Conservation (phyloP, 768 basidiomycete species). For the Gymnopilus junonius region DNA sequence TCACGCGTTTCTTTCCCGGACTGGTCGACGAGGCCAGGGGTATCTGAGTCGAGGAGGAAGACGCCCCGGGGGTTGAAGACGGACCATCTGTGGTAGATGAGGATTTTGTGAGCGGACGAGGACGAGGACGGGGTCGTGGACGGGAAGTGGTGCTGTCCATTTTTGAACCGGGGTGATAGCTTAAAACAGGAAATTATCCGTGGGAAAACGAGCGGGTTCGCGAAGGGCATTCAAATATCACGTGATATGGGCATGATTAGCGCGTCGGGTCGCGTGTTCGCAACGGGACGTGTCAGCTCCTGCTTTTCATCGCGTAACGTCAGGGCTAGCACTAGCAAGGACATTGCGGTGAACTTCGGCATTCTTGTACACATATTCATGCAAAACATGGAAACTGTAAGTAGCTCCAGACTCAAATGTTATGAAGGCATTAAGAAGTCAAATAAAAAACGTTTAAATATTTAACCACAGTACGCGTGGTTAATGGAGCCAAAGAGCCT, state of each 20-base stretch:
- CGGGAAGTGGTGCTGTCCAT: slow-evolving; percentile 44
- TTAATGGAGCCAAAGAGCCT: too few relatives aligned
- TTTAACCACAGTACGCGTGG: too few relatives aligned
- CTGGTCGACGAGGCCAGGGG: slow-evolving; percentile 1
- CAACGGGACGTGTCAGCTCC: background rate
- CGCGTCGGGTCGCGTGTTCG: background rate
- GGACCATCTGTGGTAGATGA: slow-evolving; percentile 4
- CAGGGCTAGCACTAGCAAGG: too few relatives aligned
- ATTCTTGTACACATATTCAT: too few relatives aligned
- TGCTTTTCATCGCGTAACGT: too few relatives aligned
- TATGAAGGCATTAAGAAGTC: too few relatives aligned
- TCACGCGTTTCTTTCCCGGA: slow-evolving; percentile 19
- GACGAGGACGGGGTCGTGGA: slow-evolving; percentile 63
- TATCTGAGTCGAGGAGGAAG: slow-evolving; percentile 13
- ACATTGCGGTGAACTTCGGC: too few relatives aligned
- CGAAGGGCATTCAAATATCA: slow-evolving; percentile 36
- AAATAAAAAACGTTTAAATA: too few relatives aligned
- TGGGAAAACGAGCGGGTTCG: slow-evolving; percentile 41
- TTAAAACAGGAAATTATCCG: slow-evolving; percentile 38
- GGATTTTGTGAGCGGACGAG: slow-evolving; percentile 46
- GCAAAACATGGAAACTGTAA: too few relatives aligned
- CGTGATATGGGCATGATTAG: slow-evolving; percentile 26
- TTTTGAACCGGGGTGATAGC: slow-evolving; percentile 24
- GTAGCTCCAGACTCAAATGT: too few relatives aligned
- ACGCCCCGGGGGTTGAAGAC: slow-evolving; percentile 18